Evolutionary conservation across 306 rosid genomes (phyloP).

Genomic region (Rosa chinensis): DNA sequence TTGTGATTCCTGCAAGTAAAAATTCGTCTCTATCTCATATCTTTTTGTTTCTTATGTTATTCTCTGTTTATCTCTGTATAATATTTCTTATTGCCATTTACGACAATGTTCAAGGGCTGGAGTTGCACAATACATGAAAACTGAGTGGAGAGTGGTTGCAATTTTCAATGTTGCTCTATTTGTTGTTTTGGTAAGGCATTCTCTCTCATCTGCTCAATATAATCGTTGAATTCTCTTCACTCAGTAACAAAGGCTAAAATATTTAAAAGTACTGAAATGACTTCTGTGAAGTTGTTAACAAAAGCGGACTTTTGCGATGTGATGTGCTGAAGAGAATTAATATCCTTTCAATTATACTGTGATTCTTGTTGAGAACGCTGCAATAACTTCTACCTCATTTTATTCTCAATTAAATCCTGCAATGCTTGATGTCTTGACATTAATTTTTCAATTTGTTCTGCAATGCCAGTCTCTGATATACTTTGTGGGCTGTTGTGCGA

Average conservation of each 20-base stretch:
- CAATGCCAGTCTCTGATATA: conserved; percentile 60
- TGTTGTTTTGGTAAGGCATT: conserved; percentile 64
- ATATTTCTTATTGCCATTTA: conserved; percentile 22
- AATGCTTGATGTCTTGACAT: neutral
- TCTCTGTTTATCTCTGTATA: neutral
- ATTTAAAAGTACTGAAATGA: neutral
- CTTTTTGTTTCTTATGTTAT: neutral
- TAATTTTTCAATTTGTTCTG: conserved; percentile 27
- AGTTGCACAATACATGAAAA: conserved; percentile 98
- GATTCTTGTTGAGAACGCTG: neutral
- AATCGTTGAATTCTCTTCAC: neutral
- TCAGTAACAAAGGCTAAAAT: neutral
- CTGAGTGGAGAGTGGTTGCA: conserved; percentile 91
- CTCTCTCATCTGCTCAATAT: conserved; percentile 6
- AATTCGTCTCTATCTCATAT: neutral
- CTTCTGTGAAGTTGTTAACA: neutral
- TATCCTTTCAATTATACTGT: neutral
- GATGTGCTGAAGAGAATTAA: neutral
- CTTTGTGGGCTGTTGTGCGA: conserved; percentile 89
- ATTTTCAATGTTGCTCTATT: conserved; percentile 71
- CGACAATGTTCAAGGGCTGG: conserved; percentile 65
- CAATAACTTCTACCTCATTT: conserved; percentile 3
- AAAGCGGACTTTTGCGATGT: too few relatives aligned
- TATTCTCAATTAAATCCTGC: neutral
- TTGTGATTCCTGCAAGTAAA: conserved; percentile 95